Evolutionary conservation across 1,284 basidiomycete genomes (phyloP).

Genomic region (Tetrapyrgos nigripes): DNA sequence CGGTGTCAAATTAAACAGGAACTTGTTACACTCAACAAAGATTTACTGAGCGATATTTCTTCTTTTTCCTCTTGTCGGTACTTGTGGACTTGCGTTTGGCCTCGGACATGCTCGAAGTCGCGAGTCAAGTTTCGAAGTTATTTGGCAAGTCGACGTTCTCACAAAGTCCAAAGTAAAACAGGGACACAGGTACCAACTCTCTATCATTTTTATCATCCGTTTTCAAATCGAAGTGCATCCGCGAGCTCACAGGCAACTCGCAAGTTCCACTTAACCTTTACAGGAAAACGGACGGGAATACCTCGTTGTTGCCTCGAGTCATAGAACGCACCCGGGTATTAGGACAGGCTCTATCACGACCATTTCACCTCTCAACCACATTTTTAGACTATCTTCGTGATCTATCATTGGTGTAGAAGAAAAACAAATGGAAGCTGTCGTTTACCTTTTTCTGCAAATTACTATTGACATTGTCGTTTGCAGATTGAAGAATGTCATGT

Average conservation of each 20-base stretch:
- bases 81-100: slow-evolving; percentile 20
- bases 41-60: slow-evolving; percentile 50
- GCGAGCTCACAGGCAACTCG: too few relatives aligned
- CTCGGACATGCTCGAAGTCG: slow-evolving; percentile 1
- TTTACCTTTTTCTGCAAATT: too few relatives aligned
- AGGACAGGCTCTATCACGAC: not conserved
- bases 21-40: not conserved
- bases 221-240: too few relatives aligned
- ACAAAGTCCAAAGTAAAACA: too few relatives aligned
- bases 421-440: too few relatives aligned
- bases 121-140: too few relatives aligned
- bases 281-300: not conserved
- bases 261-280: not conserved
- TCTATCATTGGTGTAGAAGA: too few relatives aligned
- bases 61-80: slow-evolving; percentile 37
- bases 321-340: not conserved
- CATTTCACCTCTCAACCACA: not conserved
- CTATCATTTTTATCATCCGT: too few relatives aligned
- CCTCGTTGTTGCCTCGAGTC: not conserved
- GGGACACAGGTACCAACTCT: too few relatives aligned
- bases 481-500: not conserved
- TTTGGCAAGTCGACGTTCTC: too few relatives aligned
- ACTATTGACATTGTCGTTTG: not conserved
- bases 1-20: not conserved
- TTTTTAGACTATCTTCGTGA: too few relatives aligned